Base-by-base conservation (phyloP, 2,329 filamentous ascomycete genomes). In the Truncatella angustata region DNA sequence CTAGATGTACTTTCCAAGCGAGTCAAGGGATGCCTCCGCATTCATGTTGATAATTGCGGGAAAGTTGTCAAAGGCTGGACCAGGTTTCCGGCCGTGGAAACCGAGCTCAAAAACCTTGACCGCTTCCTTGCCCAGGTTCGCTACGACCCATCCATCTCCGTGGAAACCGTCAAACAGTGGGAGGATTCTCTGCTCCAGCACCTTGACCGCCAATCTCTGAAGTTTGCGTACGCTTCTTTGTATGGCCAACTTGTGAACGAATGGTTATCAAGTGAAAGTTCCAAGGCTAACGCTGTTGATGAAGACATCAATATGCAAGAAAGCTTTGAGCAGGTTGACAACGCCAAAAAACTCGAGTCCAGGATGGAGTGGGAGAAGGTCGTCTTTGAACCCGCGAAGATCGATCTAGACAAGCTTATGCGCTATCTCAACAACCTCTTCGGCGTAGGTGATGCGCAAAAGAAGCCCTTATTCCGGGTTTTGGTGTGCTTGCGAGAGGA, bases 221-320 rank as follows among this genome's bases (percentile, higher is more conserved):
- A 71, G 55, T 75, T 72, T 50, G 60, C 71, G 48, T 76, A 73
- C 43, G 74, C 75, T 0, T 69, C 70, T 6, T 64, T 78, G 2
- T 77, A 77, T 40, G 73, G 70, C 4, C 66, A 73, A 44, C 66
- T 78, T 4, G 74, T 76, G 14, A 76, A 69, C 0, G 75, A 78
- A 54, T 78, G 73, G 74, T 63, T 77, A 1, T 69, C 68, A 1
- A 59, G 63, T 0, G 64, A 64, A 53, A 65, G 57, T 18, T 57
- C 49, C 36, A 59, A 36, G 55, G 61, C 18, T 6, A 49, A 39
- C 4, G 7, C 28, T 32, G 14, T 14, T 32, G 2, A 32, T 14
- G 28, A 32, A 14, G 28, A 32, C 28, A 2, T 32, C 28, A 14
- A 32, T 32, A 32, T 32, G 28, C 56, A 63, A 3, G 67, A 68